Base-by-base conservation (phyloP, 139 green algal species). In the Tetraselmis striata region DNA sequence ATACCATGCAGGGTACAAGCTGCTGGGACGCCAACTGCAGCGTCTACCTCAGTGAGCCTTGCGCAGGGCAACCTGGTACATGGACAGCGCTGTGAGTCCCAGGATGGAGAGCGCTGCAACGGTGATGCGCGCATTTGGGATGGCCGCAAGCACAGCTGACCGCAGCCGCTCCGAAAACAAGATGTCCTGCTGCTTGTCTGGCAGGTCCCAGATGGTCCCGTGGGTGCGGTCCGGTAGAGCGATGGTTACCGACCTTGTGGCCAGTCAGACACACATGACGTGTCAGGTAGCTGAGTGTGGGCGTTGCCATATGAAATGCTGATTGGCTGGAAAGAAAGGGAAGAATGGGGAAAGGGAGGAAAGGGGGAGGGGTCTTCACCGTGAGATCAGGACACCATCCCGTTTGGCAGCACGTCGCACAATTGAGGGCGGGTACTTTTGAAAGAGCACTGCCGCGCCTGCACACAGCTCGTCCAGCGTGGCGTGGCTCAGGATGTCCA, bases 401-500 rank as follows among this genome's bases (percentile, higher is more conserved):
- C 45, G 45, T 18, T 67, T 67, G 45, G 45, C 45, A 25, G 5
- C 45, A 5, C 18, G 5, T 5, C 45, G 45, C 5, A 67, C 45
- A 25, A 67, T 25, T 67, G 45, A 67, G 45, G 45, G 45, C 5
- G 45, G 45, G 45, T 25, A 67, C 45, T 67, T 67, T 5, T 25
- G 18, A 18, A 67, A 67, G 11, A 67, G 45, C 45, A 25, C 18
- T 18, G 18, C 5, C 18, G 45, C 45, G 45, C 18, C 45, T 5
- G 11, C 5, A 67, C 45, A 67, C 74, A 94, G 86, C 79, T 90
- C 81, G 59, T 94, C 90, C 31, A 83, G 83, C 1, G 76, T 77
- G 28, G 84, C 74, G 26, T 77, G 30, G 1, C 80, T 80, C n/a
- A 89, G 79, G 23, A 94, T 84, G 2, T 77, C 32, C 80, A 96